Conservation (phyloP, 805 yeast species). For the Candida incommunis region DNA sequence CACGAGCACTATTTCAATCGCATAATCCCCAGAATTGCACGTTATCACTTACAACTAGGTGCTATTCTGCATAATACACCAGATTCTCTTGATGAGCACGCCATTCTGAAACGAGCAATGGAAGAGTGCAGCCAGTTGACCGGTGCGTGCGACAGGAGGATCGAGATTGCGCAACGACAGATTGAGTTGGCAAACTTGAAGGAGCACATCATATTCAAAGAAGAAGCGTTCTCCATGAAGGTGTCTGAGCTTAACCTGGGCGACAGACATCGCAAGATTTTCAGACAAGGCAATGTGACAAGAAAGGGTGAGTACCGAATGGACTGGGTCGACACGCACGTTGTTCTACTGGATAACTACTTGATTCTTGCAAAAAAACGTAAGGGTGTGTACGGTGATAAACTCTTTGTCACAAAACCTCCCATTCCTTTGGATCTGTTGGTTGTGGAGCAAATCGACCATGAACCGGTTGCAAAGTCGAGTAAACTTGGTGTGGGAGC, state of each 20-base stretch:
- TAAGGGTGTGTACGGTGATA: conserved; percentile 21
- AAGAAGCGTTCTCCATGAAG: conserved; percentile 20
- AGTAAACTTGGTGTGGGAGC: conserved; percentile 14
- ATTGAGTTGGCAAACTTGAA: conserved; percentile 41
- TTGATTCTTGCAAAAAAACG: conserved; percentile 26
- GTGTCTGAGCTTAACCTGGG: conserved; percentile 36
- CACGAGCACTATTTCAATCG: conserved; percentile 38
- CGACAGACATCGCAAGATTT: conserved; percentile 40
- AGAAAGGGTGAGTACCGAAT: conserved; percentile 54
- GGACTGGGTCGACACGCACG: conserved; percentile 34
- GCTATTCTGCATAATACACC: conserved; percentile 41
- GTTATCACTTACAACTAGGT: conserved; percentile 46
- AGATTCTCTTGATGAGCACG: conserved; percentile 36
- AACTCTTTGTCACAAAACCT: conserved; percentile 20
- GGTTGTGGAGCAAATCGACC: conserved; percentile 39
- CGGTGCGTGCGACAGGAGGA: conserved; percentile 43
- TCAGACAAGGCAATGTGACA: conserved; percentile 42
- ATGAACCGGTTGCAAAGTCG: conserved; percentile 18
- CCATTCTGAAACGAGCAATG: conserved; percentile 37
- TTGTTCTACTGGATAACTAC: conserved; percentile 59
- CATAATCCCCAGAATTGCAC: conserved; percentile 38
- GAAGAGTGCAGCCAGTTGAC: conserved; percentile 42
- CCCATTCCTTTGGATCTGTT: conserved; percentile 35
- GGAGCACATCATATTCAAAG: conserved; percentile 40
- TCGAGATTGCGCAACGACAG: conserved; percentile 45